Base-by-base conservation (phyloP, 805 yeast species). In the Saccharomycopsis microspora region DNA sequence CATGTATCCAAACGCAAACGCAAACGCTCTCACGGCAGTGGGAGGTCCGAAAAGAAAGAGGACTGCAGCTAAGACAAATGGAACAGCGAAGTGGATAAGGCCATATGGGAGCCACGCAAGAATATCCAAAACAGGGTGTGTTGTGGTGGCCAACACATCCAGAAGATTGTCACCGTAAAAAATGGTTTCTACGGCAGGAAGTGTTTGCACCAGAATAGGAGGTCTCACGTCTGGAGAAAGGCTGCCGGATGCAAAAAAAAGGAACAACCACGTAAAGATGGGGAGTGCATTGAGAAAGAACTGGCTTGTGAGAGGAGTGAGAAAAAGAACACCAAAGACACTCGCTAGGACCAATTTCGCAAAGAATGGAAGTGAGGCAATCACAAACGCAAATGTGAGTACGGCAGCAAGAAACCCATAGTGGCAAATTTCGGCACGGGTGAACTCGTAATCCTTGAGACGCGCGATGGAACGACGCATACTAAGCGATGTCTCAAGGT, bases 61-160 rank as follows among this genome's bases (percentile, higher is more conserved):
- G 45, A 88, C 60, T 1, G 70, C 76, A 0, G 97, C 90, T 39
- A 85, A 85, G 4, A 90, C 76, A 60, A 89, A 87, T 3, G 98
- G 97, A 9, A 86, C 75, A n/a, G 85, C 78, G 58, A 85, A 90
- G 66, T 90, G 98, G 49, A 85, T 70, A 9, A 93, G 61, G 2
- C 98, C 98, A 61, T 90, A 90, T 1, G 98, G 97, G 38, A 90
- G 64, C 96, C 96, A 89, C 3, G 97, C 96, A 44, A 86, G 57
- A n/a, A 89, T 69, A 60, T 89, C 97, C 47, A 85, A 67, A 5
- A 78, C 56, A 2, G 82, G 62, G 52, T 71, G 75, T 11, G 83
- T 80, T 10, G 79, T 70, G 4, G 89, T 76, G 1, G 96, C 93
- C 57, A 88, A 71, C 29, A 89, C 79, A 56, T 83, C 85, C 46